Conservation (phyloP, 176 grass and related monocot genomes). For the Phoenix roebelenii region DNA sequence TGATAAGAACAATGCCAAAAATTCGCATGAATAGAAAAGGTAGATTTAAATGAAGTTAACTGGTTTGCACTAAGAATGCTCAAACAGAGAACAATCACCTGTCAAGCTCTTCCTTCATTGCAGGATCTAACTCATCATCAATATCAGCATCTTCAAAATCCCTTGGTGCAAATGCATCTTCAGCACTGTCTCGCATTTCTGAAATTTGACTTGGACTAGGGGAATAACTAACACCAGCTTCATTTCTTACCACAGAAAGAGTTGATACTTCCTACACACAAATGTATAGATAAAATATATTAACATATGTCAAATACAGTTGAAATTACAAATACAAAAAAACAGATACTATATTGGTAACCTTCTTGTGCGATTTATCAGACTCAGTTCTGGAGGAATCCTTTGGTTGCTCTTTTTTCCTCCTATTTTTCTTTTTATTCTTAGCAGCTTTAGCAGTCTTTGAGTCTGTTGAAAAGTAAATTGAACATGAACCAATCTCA, state of each 20-base stretch:
- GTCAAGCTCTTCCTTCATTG: constrained; percentile 97
- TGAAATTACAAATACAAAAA: background rate
- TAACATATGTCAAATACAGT: constrained; percentile 5
- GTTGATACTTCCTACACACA: constrained; percentile 38
- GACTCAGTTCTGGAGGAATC: constrained; percentile 21
- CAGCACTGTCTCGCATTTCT: constrained; percentile 45
- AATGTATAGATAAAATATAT: constrained; percentile 16
- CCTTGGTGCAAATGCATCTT: constrained; percentile 55
- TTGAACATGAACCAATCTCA: too few species aligned
- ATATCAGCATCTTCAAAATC: constrained; percentile 64
- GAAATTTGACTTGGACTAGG: constrained; percentile 44
- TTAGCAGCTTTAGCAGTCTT: constrained; percentile 58
- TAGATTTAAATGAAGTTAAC: too few species aligned
- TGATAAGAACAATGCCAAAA: too few species aligned
- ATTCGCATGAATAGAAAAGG: too few species aligned
- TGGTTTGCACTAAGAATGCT: background rate
- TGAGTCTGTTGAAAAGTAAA: constrained; percentile 46
- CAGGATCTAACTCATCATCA: constrained; percentile 98
- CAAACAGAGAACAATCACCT: constrained; percentile 30
- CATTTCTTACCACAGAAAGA: constrained; percentile 25
- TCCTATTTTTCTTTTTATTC: constrained; percentile 90
- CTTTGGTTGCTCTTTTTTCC: constrained; percentile 66
- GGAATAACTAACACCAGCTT: constrained; percentile 41
- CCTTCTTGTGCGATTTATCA: constrained; percentile 43
- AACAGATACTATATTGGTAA: constrained; percentile 17